Percentiles rank a stretch among this genome's conserved stretches.
These are phyloP conservation scores for Letharia columbiana DNA, from an alignment of 495 filamentous ascomycete genomes.

Conservation along the genomic window DNA sequence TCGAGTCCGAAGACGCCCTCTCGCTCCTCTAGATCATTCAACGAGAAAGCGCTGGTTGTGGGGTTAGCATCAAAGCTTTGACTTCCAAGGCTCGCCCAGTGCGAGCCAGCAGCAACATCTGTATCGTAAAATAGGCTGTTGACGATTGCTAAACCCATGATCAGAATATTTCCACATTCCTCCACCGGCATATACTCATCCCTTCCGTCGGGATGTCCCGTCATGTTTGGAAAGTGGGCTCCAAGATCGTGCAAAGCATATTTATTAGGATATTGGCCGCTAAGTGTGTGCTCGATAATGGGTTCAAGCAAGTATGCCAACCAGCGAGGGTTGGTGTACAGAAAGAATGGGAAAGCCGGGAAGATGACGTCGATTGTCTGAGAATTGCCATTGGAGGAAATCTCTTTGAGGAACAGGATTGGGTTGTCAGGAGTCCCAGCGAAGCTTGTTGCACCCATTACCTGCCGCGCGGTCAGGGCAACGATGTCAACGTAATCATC, in stretches of 20 bases:
- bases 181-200: slow-evolving; percentile 98
- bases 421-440: slow-evolving; percentile 77
- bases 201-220: slow-evolving; percentile 75
- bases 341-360: slow-evolving; percentile 87
- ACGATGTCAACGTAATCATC: slow-evolving; percentile 78
- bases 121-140: slow-evolving; percentile 68
- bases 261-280: slow-evolving; percentile 81
- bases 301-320: slow-evolving; percentile 84
- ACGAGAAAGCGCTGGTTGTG: slow-evolving; percentile 34
- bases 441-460: slow-evolving; percentile 82
- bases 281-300: slow-evolving; percentile 80
- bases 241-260: slow-evolving; percentile 96
- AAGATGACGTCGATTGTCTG: slow-evolving; percentile 98
- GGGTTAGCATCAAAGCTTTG: slow-evolving; percentile 21
- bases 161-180: slow-evolving; percentile 92
- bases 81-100: slow-evolving; percentile 37
- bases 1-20: slow-evolving; percentile 43
- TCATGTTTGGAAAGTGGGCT: slow-evolving; percentile 81
- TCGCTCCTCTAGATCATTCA: slow-evolving; percentile 35
- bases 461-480: slow-evolving; percentile 81
- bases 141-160: slow-evolving; percentile 82
- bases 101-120: slow-evolving; percentile 44
- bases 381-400: slow-evolving; percentile 88
- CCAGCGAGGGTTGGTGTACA: slow-evolving; percentile 92
- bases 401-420: slow-evolving; percentile 88